Base-by-base conservation (phyloP, 2,329 filamentous ascomycete species). In the Grosmannia clavigera region DNA sequence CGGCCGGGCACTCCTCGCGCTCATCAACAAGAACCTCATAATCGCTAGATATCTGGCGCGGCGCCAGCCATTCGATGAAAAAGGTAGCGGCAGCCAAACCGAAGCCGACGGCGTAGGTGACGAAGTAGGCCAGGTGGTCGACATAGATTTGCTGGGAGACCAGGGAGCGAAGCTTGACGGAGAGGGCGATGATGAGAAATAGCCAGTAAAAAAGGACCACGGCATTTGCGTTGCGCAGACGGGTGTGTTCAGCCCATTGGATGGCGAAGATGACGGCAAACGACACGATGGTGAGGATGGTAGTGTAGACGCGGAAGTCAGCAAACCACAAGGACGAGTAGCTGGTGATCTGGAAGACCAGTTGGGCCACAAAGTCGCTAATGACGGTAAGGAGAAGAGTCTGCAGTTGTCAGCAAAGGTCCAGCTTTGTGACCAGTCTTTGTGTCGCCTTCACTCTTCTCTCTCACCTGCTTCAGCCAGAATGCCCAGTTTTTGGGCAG, bases 141-240 rank as follows among this genome's bases (percentile, higher is more conserved):
- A 76, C 70, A 70, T 91, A 88, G 40, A 88, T 74, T 68, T 90
- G 80, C 69, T 92, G 90, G 5, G 88, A 86, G 61, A 96, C 77
- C 64, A 96, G 80, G 10, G 91, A 95, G 64, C 91, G 88, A 58
- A 96, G 79, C 76, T 96, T 96, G 69, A 96, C 81, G 10, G 81
- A 81, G 65, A 89, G 86, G 3, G 84, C 83, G 67, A 95, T 85
- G 62, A 94, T 76, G 63, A 95, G 85, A 67, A 95, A 83, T 27
- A 95, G 80, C 92, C 92, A 96, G 79, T 91, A 96, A 72, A 96
- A 89, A 57, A 96, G 79, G 2, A 89, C 90, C 29, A 95, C 87
- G 14, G 88, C 91, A 70, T 95, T 95, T 35, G 92, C 85, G 67
- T 92, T 87, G 60, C 90, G 82, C 64, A 90, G 86, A 33, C 92